A percentile compares a stretch with the other conserved stretches of the same genome.
Conservation (phyloP, 2,329 filamentous ascomycete genomes). For the Teratosphaeria epicoccoides region DNA sequence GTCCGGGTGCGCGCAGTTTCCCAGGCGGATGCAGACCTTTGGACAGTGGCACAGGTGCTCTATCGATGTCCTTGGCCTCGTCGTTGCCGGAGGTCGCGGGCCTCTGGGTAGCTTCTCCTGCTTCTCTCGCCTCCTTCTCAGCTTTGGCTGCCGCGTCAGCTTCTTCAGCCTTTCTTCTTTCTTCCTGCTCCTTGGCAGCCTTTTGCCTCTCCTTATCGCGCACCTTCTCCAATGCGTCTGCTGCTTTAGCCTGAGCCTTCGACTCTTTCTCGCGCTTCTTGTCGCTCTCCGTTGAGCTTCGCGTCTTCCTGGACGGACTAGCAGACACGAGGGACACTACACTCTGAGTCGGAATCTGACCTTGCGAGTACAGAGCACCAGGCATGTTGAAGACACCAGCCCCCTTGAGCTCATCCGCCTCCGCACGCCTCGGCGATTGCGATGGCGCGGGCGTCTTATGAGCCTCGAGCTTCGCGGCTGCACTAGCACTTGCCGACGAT, state of each 20-base stretch:
- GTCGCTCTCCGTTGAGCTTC: conserved; percentile 51
- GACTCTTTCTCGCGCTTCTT: conserved; percentile 51
- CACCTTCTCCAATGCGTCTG: conserved; percentile 56
- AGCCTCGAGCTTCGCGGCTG: conserved; percentile 48
- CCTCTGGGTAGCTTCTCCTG: conserved; percentile 12
- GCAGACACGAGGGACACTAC: conserved; percentile 18
- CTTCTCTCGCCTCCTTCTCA: conserved; percentile 22
- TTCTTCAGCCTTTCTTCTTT: conserved; percentile 29
- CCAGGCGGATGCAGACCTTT: conserved; percentile 34
- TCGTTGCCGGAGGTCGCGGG: conserved; percentile 26
- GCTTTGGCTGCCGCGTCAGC: conserved; percentile 27
- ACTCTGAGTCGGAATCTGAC: conserved; percentile 14
- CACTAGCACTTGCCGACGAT: conserved; percentile 54
- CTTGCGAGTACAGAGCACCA: conserved; percentile 22
- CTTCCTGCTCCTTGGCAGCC: conserved; percentile 47
- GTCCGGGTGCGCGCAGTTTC: conserved; percentile 26
- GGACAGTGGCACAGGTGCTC: conserved; percentile 52
- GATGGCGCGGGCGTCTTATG: conserved; percentile 19
- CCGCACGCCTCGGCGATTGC: conserved; percentile 7
- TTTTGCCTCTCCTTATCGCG: conserved; percentile 62
- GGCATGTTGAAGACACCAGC: conserved; percentile 22
- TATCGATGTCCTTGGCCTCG: conserved; percentile 36
- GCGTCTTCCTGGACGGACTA: conserved; percentile 38
- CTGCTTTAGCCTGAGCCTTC: conserved; percentile 52
- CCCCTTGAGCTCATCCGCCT: conserved; percentile 10